Base-by-base conservation (phyloP, 1,284 basidiomycete species). In the Heterobasidion parviporum region DNA sequence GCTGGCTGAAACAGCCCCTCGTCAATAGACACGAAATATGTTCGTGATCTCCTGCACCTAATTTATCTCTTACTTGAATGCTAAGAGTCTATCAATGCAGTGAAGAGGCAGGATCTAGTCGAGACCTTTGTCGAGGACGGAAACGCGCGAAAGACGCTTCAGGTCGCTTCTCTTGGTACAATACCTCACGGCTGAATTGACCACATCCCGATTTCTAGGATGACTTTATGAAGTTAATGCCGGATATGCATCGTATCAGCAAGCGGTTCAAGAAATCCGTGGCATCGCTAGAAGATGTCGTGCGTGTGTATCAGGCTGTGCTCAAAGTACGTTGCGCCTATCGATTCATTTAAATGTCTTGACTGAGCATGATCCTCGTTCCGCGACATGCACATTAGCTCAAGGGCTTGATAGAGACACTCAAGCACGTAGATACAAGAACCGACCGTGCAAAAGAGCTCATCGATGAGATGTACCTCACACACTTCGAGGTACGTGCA, bases 1-100 rank as follows among this genome's bases (percentile, higher is more conserved):
- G 89, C 57, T 99, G 96, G 96, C 75, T 99, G 55, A 98, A 98
- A 70, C 97, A 99, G 70, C 97, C 97, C 1, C 74, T 99, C 33
- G 85, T 98, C 45, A 98, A 98, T 67, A 72, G 93, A 18, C 94
- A 98, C 63, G 89, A 95, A 65, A 99, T 99, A 61, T 74, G 92
- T 91, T 60, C 62, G 91, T 79, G 36, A 35, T n/a, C 49, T 50
- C 10, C 1, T 53, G 8, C 14, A 38, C 48, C 48, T 26, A 48
- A 26, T 52, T 56, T 32, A 55, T 57, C 34, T 14, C 54, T 18
- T n/a, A 34, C 61, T 26, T 60, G 16, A 53, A 53, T 20, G 35
- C 10, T n/a, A 3, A 41, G 0, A 8, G 26, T 52, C 7, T 34
- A 54, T 33, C 1, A 54, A 26, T 45, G 8, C 62, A 93, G 92